Percentiles rank a stretch among this genome's conserved stretches.
These are phyloP conservation scores for Quercus cerris DNA, from an alignment of 306 rosid species.

Conservation along the genomic window DNA sequence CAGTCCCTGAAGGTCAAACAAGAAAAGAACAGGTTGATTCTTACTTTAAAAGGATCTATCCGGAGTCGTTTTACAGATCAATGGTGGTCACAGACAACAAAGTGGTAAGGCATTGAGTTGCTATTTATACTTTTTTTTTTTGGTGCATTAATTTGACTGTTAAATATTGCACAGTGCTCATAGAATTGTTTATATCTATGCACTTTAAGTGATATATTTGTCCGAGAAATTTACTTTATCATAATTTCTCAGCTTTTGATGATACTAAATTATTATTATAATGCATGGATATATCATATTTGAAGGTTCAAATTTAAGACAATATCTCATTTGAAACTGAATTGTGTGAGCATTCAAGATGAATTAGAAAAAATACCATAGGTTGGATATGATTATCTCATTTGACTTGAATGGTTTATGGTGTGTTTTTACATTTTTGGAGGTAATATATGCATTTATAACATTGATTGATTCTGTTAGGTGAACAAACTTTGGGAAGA, in stretches of 20 bases:
- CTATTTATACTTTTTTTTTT: background rate
- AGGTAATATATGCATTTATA: background rate
- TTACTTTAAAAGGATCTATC: slow-evolving; percentile 59
- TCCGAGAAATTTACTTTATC: background rate
- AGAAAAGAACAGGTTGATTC: slow-evolving; percentile 80
- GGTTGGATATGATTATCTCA: background rate
- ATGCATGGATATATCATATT: background rate
- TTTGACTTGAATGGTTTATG: background rate
- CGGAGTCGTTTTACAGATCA: slow-evolving; percentile 76
- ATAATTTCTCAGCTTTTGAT: background rate
- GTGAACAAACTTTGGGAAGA: slow-evolving; percentile 65
- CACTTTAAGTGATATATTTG: background rate
- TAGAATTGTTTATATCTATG: background rate
- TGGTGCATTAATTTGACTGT: background rate
- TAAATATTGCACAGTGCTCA: background rate
- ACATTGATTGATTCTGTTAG: slow-evolving; percentile 34
- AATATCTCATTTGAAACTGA: background rate
- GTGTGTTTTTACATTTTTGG: background rate
- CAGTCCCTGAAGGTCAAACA: slow-evolving; percentile 49
- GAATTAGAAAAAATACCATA: background rate
- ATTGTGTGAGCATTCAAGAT: background rate
- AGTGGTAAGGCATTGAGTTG: slow-evolving; percentile 39
- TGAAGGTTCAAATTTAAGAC: background rate
- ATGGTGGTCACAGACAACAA: slow-evolving; percentile 77
- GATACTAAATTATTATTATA: background rate